Conservation (phyloP, 176 grass and related monocot species). For the Musa schizocarpa region DNA sequence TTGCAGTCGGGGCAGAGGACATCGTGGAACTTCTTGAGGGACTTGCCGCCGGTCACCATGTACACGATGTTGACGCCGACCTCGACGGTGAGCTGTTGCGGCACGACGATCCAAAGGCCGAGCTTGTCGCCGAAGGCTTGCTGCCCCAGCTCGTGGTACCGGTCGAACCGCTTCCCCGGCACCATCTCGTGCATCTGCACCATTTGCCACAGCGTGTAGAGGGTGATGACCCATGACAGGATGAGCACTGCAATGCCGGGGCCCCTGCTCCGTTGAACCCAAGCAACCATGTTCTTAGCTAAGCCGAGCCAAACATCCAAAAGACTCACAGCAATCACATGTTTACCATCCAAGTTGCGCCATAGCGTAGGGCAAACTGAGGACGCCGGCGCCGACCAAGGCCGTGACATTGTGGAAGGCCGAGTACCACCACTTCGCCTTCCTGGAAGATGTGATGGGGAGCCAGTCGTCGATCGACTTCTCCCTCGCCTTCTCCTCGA, state of each 20-base stretch:
- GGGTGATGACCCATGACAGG: too few relatives aligned
- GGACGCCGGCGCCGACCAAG: too few relatives aligned
- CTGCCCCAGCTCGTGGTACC: slow-evolving; percentile 9
- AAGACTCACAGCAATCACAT: too few relatives aligned
- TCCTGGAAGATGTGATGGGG: too few relatives aligned
- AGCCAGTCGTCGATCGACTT: too few relatives aligned
- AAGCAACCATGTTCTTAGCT: too few relatives aligned
- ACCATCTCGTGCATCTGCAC: slow-evolving; percentile 2
- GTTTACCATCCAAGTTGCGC: too few relatives aligned
- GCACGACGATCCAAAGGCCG: slow-evolving; percentile 6
- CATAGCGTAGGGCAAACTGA: too few relatives aligned
- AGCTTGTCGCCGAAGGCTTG: slow-evolving; percentile 1
- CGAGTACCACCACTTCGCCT: too few relatives aligned
- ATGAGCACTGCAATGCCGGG: not conserved
- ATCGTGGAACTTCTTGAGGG: slow-evolving; percentile 9
- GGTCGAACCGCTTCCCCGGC: slow-evolving; percentile 3
- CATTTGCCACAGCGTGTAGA: not conserved
- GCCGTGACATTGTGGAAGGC: too few relatives aligned
- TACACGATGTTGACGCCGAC: slow-evolving; percentile 6
- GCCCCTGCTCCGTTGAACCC: not conserved
- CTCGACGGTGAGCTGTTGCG: not conserved
- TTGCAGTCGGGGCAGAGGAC: not conserved
- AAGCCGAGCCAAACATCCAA: too few relatives aligned
- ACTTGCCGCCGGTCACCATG: slow-evolving; percentile 12
- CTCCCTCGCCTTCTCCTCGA: too few relatives aligned